Evolutionary conservation across 169 alveolate genomes (phyloP).

Genomic region (Toxoplasma gondii): DNA sequence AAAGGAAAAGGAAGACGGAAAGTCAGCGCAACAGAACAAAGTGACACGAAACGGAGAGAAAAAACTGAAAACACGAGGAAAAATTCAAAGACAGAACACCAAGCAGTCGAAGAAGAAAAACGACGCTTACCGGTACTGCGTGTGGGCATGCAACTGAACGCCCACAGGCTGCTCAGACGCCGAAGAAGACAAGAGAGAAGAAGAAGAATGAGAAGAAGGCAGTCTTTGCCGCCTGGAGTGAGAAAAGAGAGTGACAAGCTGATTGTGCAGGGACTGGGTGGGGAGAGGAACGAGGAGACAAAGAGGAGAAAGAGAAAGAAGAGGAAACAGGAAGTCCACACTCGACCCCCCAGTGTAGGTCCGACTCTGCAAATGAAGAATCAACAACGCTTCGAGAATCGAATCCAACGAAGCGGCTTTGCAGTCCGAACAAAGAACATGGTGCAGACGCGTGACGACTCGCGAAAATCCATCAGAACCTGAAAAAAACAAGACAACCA

Average conservation of each 20-base stretch:
- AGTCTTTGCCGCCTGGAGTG: too few species aligned
- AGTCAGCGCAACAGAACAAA: background rate
- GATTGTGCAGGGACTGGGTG: background rate
- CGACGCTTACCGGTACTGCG: background rate
- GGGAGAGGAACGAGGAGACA: slow-evolving; percentile 10
- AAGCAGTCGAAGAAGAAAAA: background rate
- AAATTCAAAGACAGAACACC: too few species aligned
- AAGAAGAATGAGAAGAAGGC: background rate
- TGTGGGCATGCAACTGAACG: background rate
- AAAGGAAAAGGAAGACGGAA: background rate
- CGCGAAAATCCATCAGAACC: background rate
- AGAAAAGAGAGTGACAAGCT: background rate
- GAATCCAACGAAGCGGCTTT: background rate
- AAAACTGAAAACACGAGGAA: too few species aligned
- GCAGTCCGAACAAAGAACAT: background rate
- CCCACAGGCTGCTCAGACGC: background rate
- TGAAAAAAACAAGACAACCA: background rate
- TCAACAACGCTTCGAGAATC: background rate
- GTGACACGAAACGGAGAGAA: too few species aligned
- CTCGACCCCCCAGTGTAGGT: slow-evolving; percentile 17
- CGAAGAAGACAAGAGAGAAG: background rate
- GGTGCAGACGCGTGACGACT: background rate
- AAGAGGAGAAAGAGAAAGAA: background rate
- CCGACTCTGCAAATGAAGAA: background rate
- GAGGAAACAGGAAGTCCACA: slow-evolving; percentile 1